Evolutionary conservation across 2,329 filamentous ascomycete genomes (phyloP), one percentile per base, ranked within the genome.

Genomic region (Stemphylium lycopersici): DNA sequence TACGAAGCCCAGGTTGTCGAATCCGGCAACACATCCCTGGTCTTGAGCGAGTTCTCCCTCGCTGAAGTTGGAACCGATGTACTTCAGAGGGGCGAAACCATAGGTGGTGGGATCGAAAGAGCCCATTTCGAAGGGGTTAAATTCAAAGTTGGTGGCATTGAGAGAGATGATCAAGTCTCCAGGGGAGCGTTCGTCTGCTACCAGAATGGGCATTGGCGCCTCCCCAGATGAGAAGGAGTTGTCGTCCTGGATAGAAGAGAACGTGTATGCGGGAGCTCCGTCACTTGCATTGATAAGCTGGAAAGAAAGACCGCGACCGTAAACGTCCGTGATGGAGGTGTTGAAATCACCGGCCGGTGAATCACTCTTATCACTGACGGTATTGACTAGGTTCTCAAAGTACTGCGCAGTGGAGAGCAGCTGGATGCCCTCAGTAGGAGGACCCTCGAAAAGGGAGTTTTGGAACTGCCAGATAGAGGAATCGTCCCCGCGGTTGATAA

Each of bases 291-390:
- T 90, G 70, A 96, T 84, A 42, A 96, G 83, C 77, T 96, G 92
- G 76, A 89, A 96, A 1, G 88, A 88, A n/a, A 96, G 81, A 41
- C 90, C 90, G 53, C 92, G 88, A 24, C 90, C 90, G 80, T 92
- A 96, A 74, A 91, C 91, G 77, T 97, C 93, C 0, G 93, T 96
- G 52, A 96, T 81, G 7, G 90, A 89, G 3, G 84, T 84, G 20
- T 75, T 70, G 74, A 83, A 93, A 0, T 52, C 33, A 68, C 82
- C 93, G 7, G 62, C 62, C 0, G 86, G 84, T 13, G 87, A 88
- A 53, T 87, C 73, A 1, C 69, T 66, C 76, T 93, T 95, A 3
- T 71, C 78, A 0, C 79, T 61, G 1, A 92, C 88, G 12, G 84
- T 79, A 10, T 83, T 74, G 5, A 78, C 68, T 13, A 93, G 74